Evolutionary conservation across 2,329 filamentous ascomycete genomes (phyloP).

Genomic region (Clonostachys byssicola): DNA sequence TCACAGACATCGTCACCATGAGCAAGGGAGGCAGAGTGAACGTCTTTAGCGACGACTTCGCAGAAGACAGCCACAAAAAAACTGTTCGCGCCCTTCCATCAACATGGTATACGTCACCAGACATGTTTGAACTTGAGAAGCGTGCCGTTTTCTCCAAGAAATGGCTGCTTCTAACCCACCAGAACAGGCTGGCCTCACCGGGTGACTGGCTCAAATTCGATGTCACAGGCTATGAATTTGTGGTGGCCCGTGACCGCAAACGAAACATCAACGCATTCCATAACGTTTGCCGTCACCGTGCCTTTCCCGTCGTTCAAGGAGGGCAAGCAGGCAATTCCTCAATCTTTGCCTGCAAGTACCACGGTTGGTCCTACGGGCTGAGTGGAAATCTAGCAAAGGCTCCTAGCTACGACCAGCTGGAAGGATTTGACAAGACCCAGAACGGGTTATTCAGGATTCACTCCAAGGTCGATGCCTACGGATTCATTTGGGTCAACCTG

Average conservation of each 20-base stretch:
- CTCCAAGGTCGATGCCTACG: constrained; percentile 44
- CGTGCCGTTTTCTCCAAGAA: constrained; percentile 46
- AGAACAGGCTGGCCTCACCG: constrained; percentile 7
- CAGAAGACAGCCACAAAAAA: background rate
- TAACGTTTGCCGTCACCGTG: constrained; percentile 59
- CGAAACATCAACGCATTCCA: constrained; percentile 55
- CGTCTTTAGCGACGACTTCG: background rate
- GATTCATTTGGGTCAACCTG: constrained; percentile 57
- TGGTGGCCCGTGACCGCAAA: constrained; percentile 44
- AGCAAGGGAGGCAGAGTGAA: no score
- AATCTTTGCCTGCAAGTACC: constrained; percentile 56
- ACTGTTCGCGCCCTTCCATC: constrained; percentile 11
- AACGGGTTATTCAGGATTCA: constrained; percentile 54
- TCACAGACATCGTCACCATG: no score
- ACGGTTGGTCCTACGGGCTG: constrained; percentile 59
- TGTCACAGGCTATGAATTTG: constrained; percentile 50
- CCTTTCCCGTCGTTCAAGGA: constrained; percentile 51
- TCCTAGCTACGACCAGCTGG: constrained; percentile 50
- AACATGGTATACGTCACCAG: constrained; percentile 24
- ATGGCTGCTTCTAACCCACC: constrained; percentile 32
- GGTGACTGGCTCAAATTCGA: constrained; percentile 55
- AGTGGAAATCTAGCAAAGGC: constrained; percentile 55
- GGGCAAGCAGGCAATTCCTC: constrained; percentile 39
- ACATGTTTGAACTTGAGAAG: constrained; percentile 46
- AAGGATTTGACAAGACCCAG: constrained; percentile 50